Percentiles rank a stretch among this genome's conserved stretches.
Evolutionary conservation across 1,139 yeast species (phyloP).

Genomic region (Yamadazyma taylorii): DNA sequence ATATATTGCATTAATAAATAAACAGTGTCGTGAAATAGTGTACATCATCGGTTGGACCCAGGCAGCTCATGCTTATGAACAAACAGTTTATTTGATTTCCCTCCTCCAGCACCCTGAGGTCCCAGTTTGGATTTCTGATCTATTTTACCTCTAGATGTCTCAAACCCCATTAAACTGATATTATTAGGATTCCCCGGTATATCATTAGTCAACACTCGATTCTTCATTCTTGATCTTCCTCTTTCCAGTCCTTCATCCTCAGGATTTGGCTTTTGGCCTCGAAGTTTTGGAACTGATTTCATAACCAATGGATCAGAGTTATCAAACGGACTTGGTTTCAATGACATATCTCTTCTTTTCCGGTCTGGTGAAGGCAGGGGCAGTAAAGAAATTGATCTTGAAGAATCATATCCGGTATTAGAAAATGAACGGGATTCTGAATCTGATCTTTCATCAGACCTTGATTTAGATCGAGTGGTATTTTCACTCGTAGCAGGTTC

Average conservation of each 20-base stretch:
- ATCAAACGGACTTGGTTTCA: conserved; percentile 1
- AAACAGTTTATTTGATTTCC: neutral
- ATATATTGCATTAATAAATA: neutral
- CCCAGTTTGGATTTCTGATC: neutral
- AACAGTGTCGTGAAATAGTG: no score
- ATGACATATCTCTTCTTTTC: conserved; percentile 10
- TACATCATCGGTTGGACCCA: neutral
- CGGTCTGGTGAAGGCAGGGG: conserved; percentile 10
- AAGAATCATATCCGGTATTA: neutral
- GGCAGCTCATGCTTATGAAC: neutral
- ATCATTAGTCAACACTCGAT: conserved; percentile 13
- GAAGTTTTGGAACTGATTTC: conserved; percentile 1
- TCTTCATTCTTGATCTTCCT: conserved; percentile 27
- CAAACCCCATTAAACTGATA: conserved; percentile 62
- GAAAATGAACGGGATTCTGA: no score
- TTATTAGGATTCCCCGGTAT: conserved; percentile 17
- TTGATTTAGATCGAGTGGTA: no score
- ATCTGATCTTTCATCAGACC: no score
- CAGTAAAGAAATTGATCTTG: conserved; percentile 6
- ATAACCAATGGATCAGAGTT: neutral
- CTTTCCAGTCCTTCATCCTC: conserved; percentile 16
- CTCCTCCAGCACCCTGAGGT: no score
- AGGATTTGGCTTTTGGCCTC: neutral
- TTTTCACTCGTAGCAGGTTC: no score
- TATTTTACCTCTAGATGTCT: conserved; percentile 13